Base-by-base conservation (phyloP, 2,329 filamentous ascomycete species). In the Alternaria angustiovoidea region DNA sequence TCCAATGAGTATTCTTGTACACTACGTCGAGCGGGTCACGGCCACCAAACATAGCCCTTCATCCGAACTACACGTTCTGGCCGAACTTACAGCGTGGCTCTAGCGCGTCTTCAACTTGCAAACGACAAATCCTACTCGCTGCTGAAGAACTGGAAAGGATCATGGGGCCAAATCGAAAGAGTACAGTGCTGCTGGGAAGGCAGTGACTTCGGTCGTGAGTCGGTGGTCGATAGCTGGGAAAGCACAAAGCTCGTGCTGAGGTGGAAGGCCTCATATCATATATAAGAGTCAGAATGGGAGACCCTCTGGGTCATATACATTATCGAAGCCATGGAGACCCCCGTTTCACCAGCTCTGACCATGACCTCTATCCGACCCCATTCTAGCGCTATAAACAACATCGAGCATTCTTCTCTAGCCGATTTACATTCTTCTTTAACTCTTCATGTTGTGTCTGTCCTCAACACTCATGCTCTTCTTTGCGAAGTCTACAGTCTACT, bases 21-120 rank as follows among this genome's bases (percentile, higher is more conserved):
- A 28, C 53, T 47, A 44, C 20, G 34, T 59, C 20, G 28, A 49
- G 46, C 46, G 39, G 52, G 20, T 44, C 39, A 53, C 36, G 44
- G 39, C 52, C 47, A 53, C 47, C 61, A 67, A 66, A 62, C 48
- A 64, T 64, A 67, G 62, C 48, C 44, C 46, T 46, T 28, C 49
- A 52, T 54, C 38, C 43, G 34, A 38, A 44, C 46, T 54, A 22
- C 28, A 51, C 54, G 54, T 64, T 66, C 63, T 64, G 52, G 59
- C 56, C 52, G 51, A 48, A 54, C 53, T 56, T 55, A 28, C 54
- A 43, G 43, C 52, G 55, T 62, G 49, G 53, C 57, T 61, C 46
- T 59, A 48, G 51, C 36, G 39, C 28, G 24, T 47, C 59, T 46
- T 51, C 14, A 36, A 42, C 56, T n/a, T 62, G 48, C 28, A 36